phyloP scores from a whole-genome alignment of 2,329 filamentous ascomycete species.

The Fusarium sp. region DNA sequence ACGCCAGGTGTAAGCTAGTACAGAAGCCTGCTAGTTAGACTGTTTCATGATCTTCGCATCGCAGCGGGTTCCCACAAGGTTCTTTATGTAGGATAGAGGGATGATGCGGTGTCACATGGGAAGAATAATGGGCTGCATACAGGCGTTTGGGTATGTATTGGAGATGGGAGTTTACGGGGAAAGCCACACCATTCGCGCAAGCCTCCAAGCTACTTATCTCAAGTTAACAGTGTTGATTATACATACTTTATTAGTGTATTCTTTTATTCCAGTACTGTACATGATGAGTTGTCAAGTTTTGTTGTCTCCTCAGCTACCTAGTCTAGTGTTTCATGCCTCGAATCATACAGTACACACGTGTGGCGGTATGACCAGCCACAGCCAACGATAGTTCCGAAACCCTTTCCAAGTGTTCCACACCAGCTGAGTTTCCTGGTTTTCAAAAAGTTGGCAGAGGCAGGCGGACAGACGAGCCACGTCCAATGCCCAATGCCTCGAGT shows the following conservation, averaged over 20 bases:
- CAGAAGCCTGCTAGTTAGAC: slow-evolving; percentile 7
- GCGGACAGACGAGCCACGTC: slow-evolving; percentile 31
- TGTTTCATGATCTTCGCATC: slow-evolving; percentile 24
- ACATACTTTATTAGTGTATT: neutral
- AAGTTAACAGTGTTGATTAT: neutral
- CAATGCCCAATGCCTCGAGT: slow-evolving; percentile 15
- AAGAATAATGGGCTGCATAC: slow-evolving; percentile 16
- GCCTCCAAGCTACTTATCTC: neutral
- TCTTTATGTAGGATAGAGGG: slow-evolving; percentile 14
- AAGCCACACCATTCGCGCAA: slow-evolving; percentile 1
- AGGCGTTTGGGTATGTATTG: slow-evolving; percentile 28
- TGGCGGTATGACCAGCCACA: slow-evolving; percentile 36
- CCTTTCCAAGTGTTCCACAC: slow-evolving; percentile 25
- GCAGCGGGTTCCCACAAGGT: neutral
- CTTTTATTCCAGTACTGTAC: slow-evolving; percentile 5
- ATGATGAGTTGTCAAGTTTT: slow-evolving; percentile 13
- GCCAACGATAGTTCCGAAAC: slow-evolving; percentile 22
- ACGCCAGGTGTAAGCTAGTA: slow-evolving; percentile 14
- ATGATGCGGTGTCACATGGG: slow-evolving; percentile 2
- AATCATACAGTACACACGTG: slow-evolving; percentile 24
- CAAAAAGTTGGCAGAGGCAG: slow-evolving; percentile 38
- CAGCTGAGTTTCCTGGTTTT: slow-evolving; percentile 36
- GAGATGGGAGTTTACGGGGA: slow-evolving; percentile 16
- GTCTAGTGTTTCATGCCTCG: slow-evolving; percentile 30
- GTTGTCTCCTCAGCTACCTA: slow-evolving; percentile 2